Evolutionary conservation across 2,329 filamentous ascomycete genomes (phyloP), one percentile per base, ranked within the genome.

Genomic region (Trichoderma afroharzianum): DNA sequence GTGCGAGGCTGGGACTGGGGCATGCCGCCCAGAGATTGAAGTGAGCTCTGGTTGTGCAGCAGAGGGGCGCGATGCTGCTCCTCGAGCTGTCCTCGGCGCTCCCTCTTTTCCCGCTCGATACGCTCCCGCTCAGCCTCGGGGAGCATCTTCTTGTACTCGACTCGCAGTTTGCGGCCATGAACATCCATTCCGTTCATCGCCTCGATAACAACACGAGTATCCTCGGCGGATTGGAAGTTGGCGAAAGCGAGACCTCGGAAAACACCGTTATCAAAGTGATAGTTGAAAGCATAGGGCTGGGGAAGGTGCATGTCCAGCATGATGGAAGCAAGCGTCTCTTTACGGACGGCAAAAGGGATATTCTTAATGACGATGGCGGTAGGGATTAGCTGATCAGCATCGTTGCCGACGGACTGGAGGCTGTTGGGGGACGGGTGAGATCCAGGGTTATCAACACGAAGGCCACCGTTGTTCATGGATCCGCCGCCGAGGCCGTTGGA

Each of bases 71-170:
- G 91, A 82, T 99, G 96, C 82, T 99, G 96, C 82, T 99, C 96
- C 82, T 99, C 95, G 14, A 99, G 88, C 82, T 99, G 96, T 63
- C 96, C 96, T 67, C 96, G 91, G 76, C 96, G 93, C 84, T 98
- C 95, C 71, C 96, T 89, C 89, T 98, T 99, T 83, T 98, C 96
- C 6, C 96, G 89, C 82, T 99, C 96, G 76, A 99, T 98, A 53
- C 96, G 90, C 82, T 99, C 96, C 67, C 96, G 90, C 82, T 98
- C 96, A 36, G 95, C 93, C 75, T 97, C 89, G 1, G 96, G 96
- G 6, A 99, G 88, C 96, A 99, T 98, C 85, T 98, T 98, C 87
- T 99, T 99, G 85, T 98, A 99, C 82, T 99, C 96, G 30, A 99
- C 96, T 63, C 96, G 89, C 75, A 99, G 85, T 83, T 98, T 98